A percentile compares a stretch with the other conserved stretches of the same genome.
phyloP scores from a whole-genome alignment of 164 flowering plant species.

The Berberis thunbergii region DNA sequence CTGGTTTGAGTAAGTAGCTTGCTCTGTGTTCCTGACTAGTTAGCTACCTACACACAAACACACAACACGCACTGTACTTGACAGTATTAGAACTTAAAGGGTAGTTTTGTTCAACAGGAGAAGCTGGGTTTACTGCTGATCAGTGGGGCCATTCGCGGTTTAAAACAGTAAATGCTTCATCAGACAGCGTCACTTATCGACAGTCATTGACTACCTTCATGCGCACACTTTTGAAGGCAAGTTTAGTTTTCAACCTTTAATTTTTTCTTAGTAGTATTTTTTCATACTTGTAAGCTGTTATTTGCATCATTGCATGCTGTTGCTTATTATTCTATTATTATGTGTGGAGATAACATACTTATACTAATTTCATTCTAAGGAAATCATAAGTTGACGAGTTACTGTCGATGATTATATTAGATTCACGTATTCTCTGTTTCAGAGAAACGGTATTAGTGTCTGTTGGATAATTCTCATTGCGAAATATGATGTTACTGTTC shows the following conservation, averaged over 20 bases:
- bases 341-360: too few species aligned
- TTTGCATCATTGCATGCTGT: too few species aligned
- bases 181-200: constrained; percentile 55
- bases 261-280: not conserved
- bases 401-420: too few species aligned
- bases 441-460: too few species aligned
- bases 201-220: too few species aligned
- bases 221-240: constrained; percentile 70
- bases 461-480: not conserved
- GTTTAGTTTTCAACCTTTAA: constrained; percentile 7
- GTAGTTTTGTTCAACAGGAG: constrained; percentile 40
- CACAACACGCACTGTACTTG: too few species aligned
- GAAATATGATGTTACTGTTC: too few species aligned
- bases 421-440: too few species aligned
- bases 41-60: not conserved
- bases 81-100: too few species aligned
- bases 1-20: constrained; percentile 73
- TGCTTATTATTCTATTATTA: too few species aligned
- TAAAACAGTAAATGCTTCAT: constrained; percentile 37
- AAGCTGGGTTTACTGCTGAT: constrained; percentile 97
- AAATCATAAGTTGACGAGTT: too few species aligned
- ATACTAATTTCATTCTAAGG: too few species aligned
- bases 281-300: not conserved
- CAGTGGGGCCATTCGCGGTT: constrained; percentile 72
- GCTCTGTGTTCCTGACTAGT: not conserved